Conservation (phyloP, 306 rosid species). For the Rosa rugosa region DNA sequence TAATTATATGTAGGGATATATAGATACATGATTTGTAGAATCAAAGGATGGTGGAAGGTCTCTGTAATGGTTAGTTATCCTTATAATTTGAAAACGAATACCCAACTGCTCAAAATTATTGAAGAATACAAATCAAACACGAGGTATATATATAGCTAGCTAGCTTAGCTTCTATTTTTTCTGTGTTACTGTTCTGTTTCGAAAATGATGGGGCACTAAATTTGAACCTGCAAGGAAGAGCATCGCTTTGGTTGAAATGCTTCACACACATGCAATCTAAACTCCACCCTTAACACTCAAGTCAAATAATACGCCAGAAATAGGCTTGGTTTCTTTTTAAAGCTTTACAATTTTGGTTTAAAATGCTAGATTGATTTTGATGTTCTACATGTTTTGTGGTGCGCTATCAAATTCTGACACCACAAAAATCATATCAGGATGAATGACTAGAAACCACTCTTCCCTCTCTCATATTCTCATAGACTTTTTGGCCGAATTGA, state of each 20-base stretch:
- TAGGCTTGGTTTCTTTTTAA: conserved; percentile 20
- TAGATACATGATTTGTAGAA: not conserved
- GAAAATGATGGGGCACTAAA: conserved; percentile 34
- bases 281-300: conserved; percentile 27
- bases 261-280: conserved; percentile 27
- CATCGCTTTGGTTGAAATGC: conserved; percentile 19
- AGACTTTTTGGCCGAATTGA: not conserved
- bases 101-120: conserved; percentile 17
- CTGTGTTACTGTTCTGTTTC: not conserved
- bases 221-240: conserved; percentile 14
- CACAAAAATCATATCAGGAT: not conserved
- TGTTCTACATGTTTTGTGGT: conserved; percentile 8
- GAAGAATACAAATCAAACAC: not conserved
- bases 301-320: not conserved
- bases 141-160: not conserved
- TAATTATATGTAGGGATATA: not conserved
- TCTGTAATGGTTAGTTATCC: conserved; percentile 9
- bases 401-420: conserved; percentile 22
- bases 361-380: conserved; percentile 11
- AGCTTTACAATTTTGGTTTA: not conserved
- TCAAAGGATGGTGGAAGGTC: conserved; percentile 31
- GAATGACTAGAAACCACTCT: conserved; percentile 3
- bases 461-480: not conserved
- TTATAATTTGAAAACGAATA: conserved; percentile 26
- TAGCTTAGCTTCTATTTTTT: not conserved